Evolutionary conservation across 192 early-diverging fungal genomes (phyloP).

Genomic region (Rhizophagus prolifer): DNA sequence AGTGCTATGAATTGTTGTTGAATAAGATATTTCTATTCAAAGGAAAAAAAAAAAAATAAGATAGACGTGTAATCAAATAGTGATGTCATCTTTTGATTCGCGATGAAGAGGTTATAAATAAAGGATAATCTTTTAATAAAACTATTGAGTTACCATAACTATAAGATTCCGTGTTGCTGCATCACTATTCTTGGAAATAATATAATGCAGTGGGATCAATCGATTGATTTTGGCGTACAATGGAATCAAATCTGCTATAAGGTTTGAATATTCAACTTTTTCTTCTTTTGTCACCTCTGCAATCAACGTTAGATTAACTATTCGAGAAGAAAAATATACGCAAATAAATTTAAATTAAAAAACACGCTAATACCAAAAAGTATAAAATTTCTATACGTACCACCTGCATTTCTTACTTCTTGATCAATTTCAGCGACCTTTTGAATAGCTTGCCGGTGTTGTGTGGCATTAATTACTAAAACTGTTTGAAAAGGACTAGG

Average conservation of each 20-base stretch:
- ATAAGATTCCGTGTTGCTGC: slow-evolving; percentile 18
- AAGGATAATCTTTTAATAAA: too few species aligned
- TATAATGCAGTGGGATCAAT: slow-evolving; percentile 21
- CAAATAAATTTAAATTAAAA: neutral
- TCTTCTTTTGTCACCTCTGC: slow-evolving; percentile 4
- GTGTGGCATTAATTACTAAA: slow-evolving; percentile 6
- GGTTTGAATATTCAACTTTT: slow-evolving; percentile 12
- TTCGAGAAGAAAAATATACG: neutral
- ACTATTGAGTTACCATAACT: slow-evolving; percentile 18
- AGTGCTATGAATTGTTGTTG: slow-evolving; percentile 32
- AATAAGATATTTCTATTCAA: slow-evolving; percentile 28
- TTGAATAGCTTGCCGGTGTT: slow-evolving; percentile 22
- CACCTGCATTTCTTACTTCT: slow-evolving; percentile 16
- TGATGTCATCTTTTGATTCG: neutral
- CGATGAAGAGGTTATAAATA: neutral
- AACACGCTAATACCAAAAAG: neutral
- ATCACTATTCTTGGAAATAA: slow-evolving; percentile 27
- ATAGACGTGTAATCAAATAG: neutral
- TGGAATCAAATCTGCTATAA: slow-evolving; percentile 23
- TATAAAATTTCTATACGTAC: neutral
- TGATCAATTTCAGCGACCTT: slow-evolving; percentile 15
- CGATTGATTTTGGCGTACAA: slow-evolving; percentile 28
- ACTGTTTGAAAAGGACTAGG: slow-evolving; percentile 26
- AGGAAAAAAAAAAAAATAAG: neutral
- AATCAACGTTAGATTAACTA: slow-evolving; percentile 13